phyloP scores from a whole-genome alignment of 108 stramenopile species.

The Skeletonema grethae region DNA sequence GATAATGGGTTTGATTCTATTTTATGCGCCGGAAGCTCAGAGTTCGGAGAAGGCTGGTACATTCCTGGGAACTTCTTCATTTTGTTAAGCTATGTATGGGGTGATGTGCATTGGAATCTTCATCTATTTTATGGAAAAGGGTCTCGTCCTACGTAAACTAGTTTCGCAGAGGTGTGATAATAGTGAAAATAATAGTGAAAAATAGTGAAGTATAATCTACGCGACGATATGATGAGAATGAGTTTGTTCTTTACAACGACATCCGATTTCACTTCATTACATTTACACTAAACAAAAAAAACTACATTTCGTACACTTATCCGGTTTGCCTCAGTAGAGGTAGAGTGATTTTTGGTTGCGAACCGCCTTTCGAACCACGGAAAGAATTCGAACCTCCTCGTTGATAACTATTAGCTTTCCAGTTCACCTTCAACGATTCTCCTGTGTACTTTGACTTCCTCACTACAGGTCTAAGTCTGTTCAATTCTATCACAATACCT shows the following conservation, averaged over 20 bases:
- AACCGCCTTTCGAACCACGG: not conserved
- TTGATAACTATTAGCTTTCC: constrained; percentile 40
- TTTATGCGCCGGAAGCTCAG: constrained; percentile 15
- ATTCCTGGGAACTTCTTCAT: constrained; percentile 29
- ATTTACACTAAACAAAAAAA: not conserved
- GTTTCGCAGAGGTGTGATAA: no score
- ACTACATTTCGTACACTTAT: not conserved
- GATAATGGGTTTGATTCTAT: constrained; percentile 43
- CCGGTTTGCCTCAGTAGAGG: not conserved
- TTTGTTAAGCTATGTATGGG: constrained; percentile 27
- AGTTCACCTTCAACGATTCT: constrained; percentile 26
- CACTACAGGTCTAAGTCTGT: constrained; percentile 45
- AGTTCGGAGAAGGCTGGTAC: constrained; percentile 41
- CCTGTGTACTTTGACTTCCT: constrained; percentile 40
- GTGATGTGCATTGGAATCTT: constrained; percentile 32
- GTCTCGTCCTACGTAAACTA: not conserved
- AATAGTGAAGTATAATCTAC: no score
- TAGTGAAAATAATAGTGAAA: no score
- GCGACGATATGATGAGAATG: no score
- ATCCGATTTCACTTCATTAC: not conserved
- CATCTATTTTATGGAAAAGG: constrained; percentile 36
- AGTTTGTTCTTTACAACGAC: not conserved
- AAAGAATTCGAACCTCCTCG: constrained; percentile 26
- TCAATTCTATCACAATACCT: constrained; percentile 81
- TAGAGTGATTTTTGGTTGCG: not conserved